Conservation (phyloP, 345 rosid genomes). For the Limnanthes douglasii region DNA sequence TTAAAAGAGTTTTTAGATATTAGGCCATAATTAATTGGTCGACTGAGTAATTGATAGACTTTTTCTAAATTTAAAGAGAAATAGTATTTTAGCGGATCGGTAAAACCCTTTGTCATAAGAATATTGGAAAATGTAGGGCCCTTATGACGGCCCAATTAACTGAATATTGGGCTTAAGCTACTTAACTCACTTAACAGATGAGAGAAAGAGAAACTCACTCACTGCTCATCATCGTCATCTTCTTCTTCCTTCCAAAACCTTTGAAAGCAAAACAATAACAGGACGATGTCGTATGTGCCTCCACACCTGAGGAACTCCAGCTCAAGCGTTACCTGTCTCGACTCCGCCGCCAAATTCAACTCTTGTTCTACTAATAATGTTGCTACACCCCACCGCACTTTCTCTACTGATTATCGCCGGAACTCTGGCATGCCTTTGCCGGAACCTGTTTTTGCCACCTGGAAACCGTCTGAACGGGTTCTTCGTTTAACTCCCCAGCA, state of each 20-base stretch:
- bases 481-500: constrained; percentile 16
- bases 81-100: too few species aligned
- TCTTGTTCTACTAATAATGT: background rate
- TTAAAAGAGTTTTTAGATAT: too few species aligned
- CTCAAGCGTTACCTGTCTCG: constrained; percentile 6
- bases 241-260: background rate
- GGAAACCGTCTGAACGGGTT: constrained; percentile 29
- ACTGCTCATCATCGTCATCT: too few species aligned
- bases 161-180: too few species aligned
- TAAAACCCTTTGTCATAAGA: too few species aligned
- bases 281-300: constrained; percentile 25
- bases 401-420: constrained; percentile 7
- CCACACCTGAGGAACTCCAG: constrained; percentile 17
- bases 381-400: constrained; percentile 1
- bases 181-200: too few species aligned
- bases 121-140: too few species aligned
- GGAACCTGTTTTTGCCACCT: constrained; percentile 13
- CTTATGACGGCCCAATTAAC: too few species aligned
- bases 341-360: background rate
- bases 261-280: background rate
- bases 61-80: too few species aligned
- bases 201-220: too few species aligned
- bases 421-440: constrained; percentile 6
- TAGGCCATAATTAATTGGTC: too few species aligned
- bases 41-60: too few species aligned